Conservation (phyloP, 257 asterid species). For the Misopates orontium region DNA sequence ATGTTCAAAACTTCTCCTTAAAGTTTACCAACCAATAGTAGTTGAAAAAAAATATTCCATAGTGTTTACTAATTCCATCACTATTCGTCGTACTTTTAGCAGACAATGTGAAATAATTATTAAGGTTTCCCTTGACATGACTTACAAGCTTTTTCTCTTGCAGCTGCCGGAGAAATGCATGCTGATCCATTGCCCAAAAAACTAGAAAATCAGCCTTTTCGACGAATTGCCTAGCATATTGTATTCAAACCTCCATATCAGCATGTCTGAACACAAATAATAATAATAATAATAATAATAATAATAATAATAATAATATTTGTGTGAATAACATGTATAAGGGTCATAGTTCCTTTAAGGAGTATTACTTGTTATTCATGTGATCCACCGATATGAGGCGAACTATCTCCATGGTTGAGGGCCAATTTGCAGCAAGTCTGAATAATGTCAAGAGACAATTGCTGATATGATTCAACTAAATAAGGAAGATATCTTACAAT, state of each 20-base stretch:
- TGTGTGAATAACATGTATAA: constrained; percentile 22
- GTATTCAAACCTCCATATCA: not conserved
- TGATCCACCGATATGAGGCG: constrained; percentile 84
- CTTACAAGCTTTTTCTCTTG: constrained; percentile 96
- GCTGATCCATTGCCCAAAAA: constrained; percentile 90
- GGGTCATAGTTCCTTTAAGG: constrained; percentile 16
- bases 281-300: not conserved
- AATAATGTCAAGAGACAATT: too few relatives aligned
- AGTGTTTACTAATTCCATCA: not conserved
- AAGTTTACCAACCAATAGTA: not conserved
- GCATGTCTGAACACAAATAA: not conserved
- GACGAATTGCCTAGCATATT: constrained; percentile 58
- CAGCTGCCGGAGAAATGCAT: constrained; percentile 82
- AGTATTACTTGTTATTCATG: constrained; percentile 83
- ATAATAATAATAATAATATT: not conserved
- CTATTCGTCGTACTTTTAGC: too few relatives aligned
- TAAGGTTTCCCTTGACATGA: constrained; percentile 18
- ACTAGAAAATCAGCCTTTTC: constrained; percentile 86
- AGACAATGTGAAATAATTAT: too few relatives aligned
- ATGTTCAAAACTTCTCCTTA: not conserved
- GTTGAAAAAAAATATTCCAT: not conserved
- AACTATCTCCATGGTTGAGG: constrained; percentile 79
- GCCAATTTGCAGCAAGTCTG: constrained; percentile 98
- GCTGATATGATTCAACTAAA: not conserved
- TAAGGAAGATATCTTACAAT: not conserved